Evolutionary conservation across 768 basidiomycete genomes (phyloP).

Genomic region (Rhizopogon rudus): DNA sequence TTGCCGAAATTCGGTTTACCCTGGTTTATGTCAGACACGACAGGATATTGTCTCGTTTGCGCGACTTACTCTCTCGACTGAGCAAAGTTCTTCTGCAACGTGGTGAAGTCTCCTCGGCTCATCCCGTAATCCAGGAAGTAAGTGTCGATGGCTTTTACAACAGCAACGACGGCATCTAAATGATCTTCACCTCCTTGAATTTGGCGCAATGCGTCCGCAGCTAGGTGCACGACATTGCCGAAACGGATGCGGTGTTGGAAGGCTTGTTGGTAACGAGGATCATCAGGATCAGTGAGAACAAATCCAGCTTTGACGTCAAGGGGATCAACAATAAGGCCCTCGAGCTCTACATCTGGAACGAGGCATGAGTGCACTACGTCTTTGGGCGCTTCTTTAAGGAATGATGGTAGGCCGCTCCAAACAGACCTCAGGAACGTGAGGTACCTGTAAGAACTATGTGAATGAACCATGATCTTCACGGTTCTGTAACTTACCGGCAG

Average conservation of each 20-base stretch:
- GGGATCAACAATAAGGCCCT: slow-evolving; percentile 63
- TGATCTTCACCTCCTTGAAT: slow-evolving; percentile 71
- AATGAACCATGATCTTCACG: neutral
- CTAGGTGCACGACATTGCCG: slow-evolving; percentile 62
- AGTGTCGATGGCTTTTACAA: slow-evolving; percentile 70
- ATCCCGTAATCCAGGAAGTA: slow-evolving; percentile 71
- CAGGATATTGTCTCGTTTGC: neutral
- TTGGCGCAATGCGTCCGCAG: slow-evolving; percentile 59
- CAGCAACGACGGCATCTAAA: slow-evolving; percentile 76
- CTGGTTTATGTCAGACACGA: slow-evolving; percentile 26
- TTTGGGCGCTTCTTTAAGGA: slow-evolving; percentile 56
- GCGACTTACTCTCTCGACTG: slow-evolving; percentile 25
- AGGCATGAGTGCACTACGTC: slow-evolving; percentile 52
- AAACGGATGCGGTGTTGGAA: slow-evolving; percentile 54
- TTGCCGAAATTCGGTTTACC: slow-evolving; percentile 59
- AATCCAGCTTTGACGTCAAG: slow-evolving; percentile 73
- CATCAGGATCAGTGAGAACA: slow-evolving; percentile 63
- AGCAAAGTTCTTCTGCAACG: slow-evolving; percentile 46
- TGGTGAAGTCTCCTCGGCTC: slow-evolving; percentile 51
- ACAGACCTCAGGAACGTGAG: slow-evolving; percentile 69
- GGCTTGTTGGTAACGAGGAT: slow-evolving; percentile 69
- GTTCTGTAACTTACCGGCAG: slow-evolving; percentile 55
- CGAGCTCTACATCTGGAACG: slow-evolving; percentile 57
- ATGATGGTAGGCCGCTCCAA: slow-evolving; percentile 72
- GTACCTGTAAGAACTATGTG: slow-evolving; percentile 37